Evolutionary conservation across 1,284 basidiomycete genomes (phyloP), one percentile per base, ranked within the genome.

Genomic region (Sporisorium scitamineum): DNA sequence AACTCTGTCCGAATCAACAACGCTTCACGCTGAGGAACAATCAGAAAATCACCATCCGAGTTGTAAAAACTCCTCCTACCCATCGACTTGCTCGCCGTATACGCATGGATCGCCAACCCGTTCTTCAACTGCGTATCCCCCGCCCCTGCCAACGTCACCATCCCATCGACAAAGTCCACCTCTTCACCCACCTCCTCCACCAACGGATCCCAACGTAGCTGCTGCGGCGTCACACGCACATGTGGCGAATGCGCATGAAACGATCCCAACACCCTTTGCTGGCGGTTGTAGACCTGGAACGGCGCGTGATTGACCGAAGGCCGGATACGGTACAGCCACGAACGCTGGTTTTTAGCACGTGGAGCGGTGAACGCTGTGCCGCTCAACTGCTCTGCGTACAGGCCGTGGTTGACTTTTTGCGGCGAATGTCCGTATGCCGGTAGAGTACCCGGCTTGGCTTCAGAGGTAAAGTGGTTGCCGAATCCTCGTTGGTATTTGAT

Each of bases 1-100:
- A 91, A 89, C 85, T 92, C 91, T 5, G 91, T 92, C 83, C 90
- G 90, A 56, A 92, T 88, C 80, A 91, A 89, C 69, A 92, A 83
- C 27, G 90, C 87, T 11, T 90, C 91, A 77, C 89, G 88, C 81
- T 91, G 89, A 5, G 91, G 91, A 8, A 92, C 86, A 74, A 92
- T 89, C 75, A 92, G 84, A 86, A 91, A 88, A 84, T 92, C 90
- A 5, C 91, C 91, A 76, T 92, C 91, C 50, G 88, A 89, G 79
- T 91, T 91, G 80, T 89, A 89, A 83, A 91, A 90, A 11, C 90
- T 90, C 74, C 87, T 88, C 57, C 89, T 89, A 37, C 87, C 88
- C 91, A 92, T 92, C 11, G 89, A 89, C 50, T 87, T 82, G 80
- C 90, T 91, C 20, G 89, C 89, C 2, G 88, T 86, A 81, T 91